Conservation (phyloP, 768 basidiomycete species). For the Sporobolomyces phaffii region DNA sequence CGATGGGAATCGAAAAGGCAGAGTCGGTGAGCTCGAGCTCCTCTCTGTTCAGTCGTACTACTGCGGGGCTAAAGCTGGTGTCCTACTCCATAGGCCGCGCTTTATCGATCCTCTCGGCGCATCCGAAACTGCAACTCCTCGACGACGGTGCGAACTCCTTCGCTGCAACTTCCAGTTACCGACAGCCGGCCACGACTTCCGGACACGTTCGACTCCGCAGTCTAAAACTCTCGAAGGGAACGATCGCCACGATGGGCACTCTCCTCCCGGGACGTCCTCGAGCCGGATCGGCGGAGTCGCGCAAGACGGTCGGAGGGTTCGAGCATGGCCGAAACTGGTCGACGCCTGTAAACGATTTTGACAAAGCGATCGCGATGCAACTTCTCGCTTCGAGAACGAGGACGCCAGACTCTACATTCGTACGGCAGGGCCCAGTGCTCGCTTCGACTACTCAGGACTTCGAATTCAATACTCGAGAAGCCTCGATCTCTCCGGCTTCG, state of each 20-base stretch:
- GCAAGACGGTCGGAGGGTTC: constrained; percentile 26
- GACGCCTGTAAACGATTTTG: constrained; percentile 3
- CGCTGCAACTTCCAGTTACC: constrained; percentile 10
- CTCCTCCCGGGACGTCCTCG: background rate
- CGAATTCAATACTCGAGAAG: background rate
- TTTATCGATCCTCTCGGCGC: constrained; percentile 14
- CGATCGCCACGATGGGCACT: background rate
- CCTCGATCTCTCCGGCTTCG: background rate
- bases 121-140: constrained; percentile 30
- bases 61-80: too few relatives aligned
- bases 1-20: background rate
- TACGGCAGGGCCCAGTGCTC: background rate
- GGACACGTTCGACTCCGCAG: constrained; percentile 28
- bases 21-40: constrained; percentile 15
- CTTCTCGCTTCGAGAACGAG: constrained; percentile 1
- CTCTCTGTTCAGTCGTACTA: background rate
- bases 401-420: background rate
- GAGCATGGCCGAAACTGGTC: constrained; percentile 14
- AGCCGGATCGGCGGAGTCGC: background rate
- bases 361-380: constrained; percentile 15
- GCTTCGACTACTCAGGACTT: background rate
- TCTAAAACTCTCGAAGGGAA: constrained; percentile 23
- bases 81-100: constrained; percentile 35
- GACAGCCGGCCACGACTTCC: background rate
- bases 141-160: too few relatives aligned